Evolutionary conservation across 192 early-diverging fungal genomes (phyloP), one percentile per base, ranked within the genome.

Genomic region (Chytriomyces hyalinus): DNA sequence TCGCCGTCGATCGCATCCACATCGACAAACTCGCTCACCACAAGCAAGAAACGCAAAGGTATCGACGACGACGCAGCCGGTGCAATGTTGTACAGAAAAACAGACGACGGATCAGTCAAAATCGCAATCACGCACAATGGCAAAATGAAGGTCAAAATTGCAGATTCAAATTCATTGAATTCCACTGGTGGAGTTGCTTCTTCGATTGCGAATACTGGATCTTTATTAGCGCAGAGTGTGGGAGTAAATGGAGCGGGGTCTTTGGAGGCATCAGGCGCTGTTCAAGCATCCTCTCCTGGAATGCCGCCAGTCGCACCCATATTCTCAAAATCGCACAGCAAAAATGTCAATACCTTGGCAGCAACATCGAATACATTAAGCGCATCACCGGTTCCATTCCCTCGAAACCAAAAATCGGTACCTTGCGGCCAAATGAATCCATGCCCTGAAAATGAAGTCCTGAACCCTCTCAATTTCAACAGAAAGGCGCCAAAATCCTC

Each of bases 71-170:
- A 20, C 51, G 51, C 44, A 20, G 57, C 45, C 43, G 8, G 28
- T 10, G 28, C 60, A 8, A 44, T 73, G 10, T 2, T 73, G 13
- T 75, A 75, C 64, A 10, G 78, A 20, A 79, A 65, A 44, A 79
- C 78, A 26, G 78, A 79, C 45, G 71, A 79, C 63, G 78, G 71
- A 15, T 24, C 6, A 10, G 78, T 79, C 51, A 79, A 79, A 67
- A 79, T 79, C 28, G 71, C 50, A 3, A 59, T 79, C 44, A 62
- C 70, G 17, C 63, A 73, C 5, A 79, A 73, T 50, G 78, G 78
- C 20, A 79, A 79, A 53, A 65, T 79, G 64, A 79, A 79, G 65
- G 70, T 79, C 63, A 79, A 79, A 53, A 79, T 79, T 22, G 57
- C 69, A 10, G 71, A 75, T 15, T 43, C 53, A 5, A 13, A 57